A percentile compares a stretch with the other conserved stretches of the same genome.
Conservation (phyloP, 805 yeast species). For the Lachancea lanzarotensis region DNA sequence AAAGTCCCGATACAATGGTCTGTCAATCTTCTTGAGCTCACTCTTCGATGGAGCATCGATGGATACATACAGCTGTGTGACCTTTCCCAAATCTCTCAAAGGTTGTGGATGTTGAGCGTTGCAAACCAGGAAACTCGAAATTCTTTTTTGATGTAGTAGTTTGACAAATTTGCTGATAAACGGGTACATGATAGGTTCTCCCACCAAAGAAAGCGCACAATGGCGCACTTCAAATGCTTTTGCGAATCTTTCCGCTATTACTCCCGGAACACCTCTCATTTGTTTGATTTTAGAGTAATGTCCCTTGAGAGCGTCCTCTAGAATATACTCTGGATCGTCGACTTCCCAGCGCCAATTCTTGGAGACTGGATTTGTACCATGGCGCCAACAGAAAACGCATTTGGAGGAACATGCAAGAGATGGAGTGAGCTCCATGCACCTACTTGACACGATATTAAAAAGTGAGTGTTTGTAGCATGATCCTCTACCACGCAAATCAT, state of each 20-base stretch:
- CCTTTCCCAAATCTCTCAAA: conserved; percentile 58
- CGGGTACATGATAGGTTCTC: conserved; percentile 93
- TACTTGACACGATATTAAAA: conserved; percentile 82
- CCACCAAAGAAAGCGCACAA: conserved; percentile 88
- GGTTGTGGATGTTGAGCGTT: conserved; percentile 95
- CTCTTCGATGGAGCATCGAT: conserved; percentile 88
- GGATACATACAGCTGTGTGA: conserved; percentile 86
- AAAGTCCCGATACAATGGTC: conserved; percentile 84
- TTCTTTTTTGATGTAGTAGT: conserved; percentile 71
- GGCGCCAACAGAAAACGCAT: conserved; percentile 97
- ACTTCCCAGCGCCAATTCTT: conserved; percentile 96
- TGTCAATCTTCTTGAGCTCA: conserved; percentile 73
- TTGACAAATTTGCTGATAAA: conserved; percentile 78
- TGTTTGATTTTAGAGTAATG: conserved; percentile 90
- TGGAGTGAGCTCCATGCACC: conserved; percentile 96
- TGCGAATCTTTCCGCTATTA: conserved; percentile 79
- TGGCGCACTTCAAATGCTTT: conserved; percentile 87
- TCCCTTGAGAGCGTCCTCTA: conserved; percentile 80
- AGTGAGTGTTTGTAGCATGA: conserved; percentile 90
- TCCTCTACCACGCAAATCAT: conserved; percentile 89
- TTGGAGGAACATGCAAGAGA: conserved; percentile 89
- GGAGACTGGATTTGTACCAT: conserved; percentile 94
- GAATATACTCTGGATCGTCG: conserved; percentile 76
- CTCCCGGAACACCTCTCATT: conserved; percentile 94
- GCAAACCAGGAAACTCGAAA: conserved; percentile 85